Evolutionary conservation across 495 filamentous ascomycete species (phyloP).

Genomic region (Xylaria telfairii): DNA sequence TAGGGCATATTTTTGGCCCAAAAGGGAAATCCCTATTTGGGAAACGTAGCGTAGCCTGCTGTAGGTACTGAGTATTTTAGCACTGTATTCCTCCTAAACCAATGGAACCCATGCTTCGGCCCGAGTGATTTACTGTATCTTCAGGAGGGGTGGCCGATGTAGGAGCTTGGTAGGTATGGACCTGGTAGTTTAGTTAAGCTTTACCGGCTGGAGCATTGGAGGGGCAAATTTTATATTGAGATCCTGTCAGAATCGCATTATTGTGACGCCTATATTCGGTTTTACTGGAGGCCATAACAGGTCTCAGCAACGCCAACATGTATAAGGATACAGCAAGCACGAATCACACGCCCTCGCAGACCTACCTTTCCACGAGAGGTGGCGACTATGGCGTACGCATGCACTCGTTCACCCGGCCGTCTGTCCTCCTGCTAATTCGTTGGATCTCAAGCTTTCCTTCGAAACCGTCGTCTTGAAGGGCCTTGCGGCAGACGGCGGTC

Average conservation of each 20-base stretch:
- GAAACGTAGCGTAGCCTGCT: neutral
- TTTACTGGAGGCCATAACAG: neutral
- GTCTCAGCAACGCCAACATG: conserved; percentile 16
- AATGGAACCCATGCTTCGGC: neutral
- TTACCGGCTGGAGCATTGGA: neutral
- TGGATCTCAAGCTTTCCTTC: conserved; percentile 74
- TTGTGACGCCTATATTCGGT: neutral
- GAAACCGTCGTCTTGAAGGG: conserved; percentile 91
- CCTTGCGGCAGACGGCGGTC: conserved; percentile 84
- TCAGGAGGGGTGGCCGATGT: conserved; percentile 27
- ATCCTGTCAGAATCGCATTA: neutral
- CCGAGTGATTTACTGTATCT: conserved; percentile 14
- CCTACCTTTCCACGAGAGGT: conserved; percentile 81
- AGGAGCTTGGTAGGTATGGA: neutral
- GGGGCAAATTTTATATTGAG: conserved; percentile 1
- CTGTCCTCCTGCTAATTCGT: neutral
- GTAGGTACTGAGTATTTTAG: too few relatives aligned
- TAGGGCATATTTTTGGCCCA: neutral
- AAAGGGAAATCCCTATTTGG: conserved; percentile 10
- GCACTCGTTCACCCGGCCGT: conserved; percentile 11
- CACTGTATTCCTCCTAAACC: too few relatives aligned
- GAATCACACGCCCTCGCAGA: conserved; percentile 69
- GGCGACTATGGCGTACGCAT: conserved; percentile 74
- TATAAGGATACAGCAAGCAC: conserved; percentile 30
- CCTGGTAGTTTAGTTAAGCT: neutral